phyloP scores from a whole-genome alignment of 495 filamentous ascomycete genomes.

The Penicillium robsamsonii region DNA sequence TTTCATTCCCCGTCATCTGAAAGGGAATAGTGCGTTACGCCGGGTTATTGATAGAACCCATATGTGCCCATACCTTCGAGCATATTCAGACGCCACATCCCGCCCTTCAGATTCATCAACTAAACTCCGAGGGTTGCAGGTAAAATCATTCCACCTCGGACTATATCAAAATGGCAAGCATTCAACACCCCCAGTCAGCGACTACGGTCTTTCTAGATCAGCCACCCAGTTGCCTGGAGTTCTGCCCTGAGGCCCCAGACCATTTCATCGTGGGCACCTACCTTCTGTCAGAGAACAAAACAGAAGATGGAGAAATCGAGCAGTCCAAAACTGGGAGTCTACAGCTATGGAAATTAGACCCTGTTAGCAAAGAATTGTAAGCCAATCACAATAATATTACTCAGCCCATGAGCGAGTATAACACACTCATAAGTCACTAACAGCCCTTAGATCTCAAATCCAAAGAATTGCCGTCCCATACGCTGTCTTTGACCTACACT shows the following conservation, averaged over 20 bases:
- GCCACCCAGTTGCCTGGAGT: slow-evolving; percentile 84
- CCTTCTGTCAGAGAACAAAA: slow-evolving; percentile 56
- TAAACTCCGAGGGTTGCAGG: background rate
- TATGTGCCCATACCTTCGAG: background rate
- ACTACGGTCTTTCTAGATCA: slow-evolving; percentile 47
- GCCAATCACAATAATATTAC: slow-evolving; percentile 6
- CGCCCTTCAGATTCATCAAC: background rate
- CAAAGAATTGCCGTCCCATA: slow-evolving; percentile 55
- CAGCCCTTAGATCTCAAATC: slow-evolving; percentile 29
- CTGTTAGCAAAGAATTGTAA: slow-evolving; percentile 51
- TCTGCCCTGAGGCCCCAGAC: slow-evolving; percentile 62
- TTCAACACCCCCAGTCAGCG: slow-evolving; percentile 31
- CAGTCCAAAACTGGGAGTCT: slow-evolving; percentile 73
- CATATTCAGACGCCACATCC: background rate
- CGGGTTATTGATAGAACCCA: background rate
- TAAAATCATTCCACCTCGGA: background rate
- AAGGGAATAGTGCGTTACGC: background rate
- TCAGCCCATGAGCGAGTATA: background rate
- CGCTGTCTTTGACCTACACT: slow-evolving; percentile 84
- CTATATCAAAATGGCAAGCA: slow-evolving; percentile 13
- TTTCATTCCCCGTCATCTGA: no score
- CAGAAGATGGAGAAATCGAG: slow-evolving; percentile 29
- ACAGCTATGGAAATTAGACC: slow-evolving; percentile 57
- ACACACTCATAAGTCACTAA: slow-evolving; percentile 1
- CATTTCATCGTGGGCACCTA: slow-evolving; percentile 88